Base-by-base conservation (phyloP, 768 basidiomycete genomes). In the Suillus placidus region DNA sequence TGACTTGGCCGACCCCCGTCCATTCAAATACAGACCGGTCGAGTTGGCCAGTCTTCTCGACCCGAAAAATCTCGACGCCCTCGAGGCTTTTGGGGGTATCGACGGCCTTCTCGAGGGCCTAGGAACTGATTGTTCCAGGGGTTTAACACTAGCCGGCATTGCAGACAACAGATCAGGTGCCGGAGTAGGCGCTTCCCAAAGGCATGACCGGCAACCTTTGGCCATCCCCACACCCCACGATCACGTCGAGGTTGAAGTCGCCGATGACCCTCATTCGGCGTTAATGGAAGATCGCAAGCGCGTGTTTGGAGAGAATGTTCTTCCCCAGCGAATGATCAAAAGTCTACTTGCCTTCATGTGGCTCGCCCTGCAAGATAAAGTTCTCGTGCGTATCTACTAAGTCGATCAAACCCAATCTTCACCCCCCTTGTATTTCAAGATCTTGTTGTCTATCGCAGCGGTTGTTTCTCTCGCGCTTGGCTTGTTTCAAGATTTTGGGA, bases 381-480 rank as follows among this genome's bases (percentile, higher is more conserved):
- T 96, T 69, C 79, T 96, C 77, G 91, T 93, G 71, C 72, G 88
- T 84, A 30, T 51, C 6, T 42, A 26, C 64, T 64, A 56, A 13
- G 16, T 34, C n/a, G 10, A 30, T 13, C 18, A 20, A 32, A 30
- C 12, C 2, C 58, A 74, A 16, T 18, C 55, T 35, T 30, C 57
- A 68, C 43, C 37, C 67, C 58, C 12, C 63, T 68, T 56, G 16
- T 37, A 35, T 51, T 42, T 49, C 20, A 73, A 96, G 93, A 86
- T 99, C 66, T 75, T 99, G 60, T 85, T 99, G 45, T 94, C 93
- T 20, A 87, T 99, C 72, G 94, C 97, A 56, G 97, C 97, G 4
- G 87, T 93, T 45, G 85, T 99, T 47, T 97, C 97, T 18, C 83
- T 99, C 54, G 95, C 95, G 14, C 87, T 99, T 16, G 97, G 97